Base-by-base conservation (phyloP, 2,329 filamentous ascomycete genomes). In the Aotearoamyces nothofagi region DNA sequence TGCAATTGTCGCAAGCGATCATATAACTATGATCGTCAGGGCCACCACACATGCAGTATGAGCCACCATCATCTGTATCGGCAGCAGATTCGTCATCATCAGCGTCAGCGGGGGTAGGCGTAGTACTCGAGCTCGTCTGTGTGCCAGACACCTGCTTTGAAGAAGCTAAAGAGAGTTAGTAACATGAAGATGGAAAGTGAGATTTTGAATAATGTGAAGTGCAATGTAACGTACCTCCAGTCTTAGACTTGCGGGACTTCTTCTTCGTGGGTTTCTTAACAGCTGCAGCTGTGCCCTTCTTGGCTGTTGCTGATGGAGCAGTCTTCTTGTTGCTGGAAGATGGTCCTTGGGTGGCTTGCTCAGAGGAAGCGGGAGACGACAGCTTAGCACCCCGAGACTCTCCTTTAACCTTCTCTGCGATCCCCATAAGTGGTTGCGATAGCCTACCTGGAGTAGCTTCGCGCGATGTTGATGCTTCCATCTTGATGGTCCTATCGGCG, bases 321-420 rank as follows among this genome's bases (percentile, higher is more conserved):
- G 35, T 29, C 7, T 20, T 12, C 23, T n/a, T 12, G n/a, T n/a
- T n/a, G n/a, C n/a, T n/a, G n/a, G 24, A 7, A 8, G 33, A 24
- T 8, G 42, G 41, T 23, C 27, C 41, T 9, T 42, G 41, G 14
- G 42, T 43, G 6, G 36, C 39, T 31, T 41, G 44, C 15, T 37
- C 40, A 7, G 45, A 47, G 15, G 40, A 30, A 22, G 29, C 35
- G 5, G 39, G 33, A 5, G 39, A n/a, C n/a, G n/a, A n/a, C 33
- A 15, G 29, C 35, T 23, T 40, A 41, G 7, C 38, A 29, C 13
- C n/a, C n/a, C n/a, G n/a, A n/a, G n/a, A n/a, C n/a, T n/a, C n/a
- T 32, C 30, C 25, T 47, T 48, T 26, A 15, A 46, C 44, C 12
- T 39, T 42, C 34, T 46, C 37, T 5, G 39, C 36, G 6, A 38